These are phyloP conservation scores for Brassica cretica DNA, from an alignment of 345 rosid genomes.

Conservation along the genomic window DNA sequence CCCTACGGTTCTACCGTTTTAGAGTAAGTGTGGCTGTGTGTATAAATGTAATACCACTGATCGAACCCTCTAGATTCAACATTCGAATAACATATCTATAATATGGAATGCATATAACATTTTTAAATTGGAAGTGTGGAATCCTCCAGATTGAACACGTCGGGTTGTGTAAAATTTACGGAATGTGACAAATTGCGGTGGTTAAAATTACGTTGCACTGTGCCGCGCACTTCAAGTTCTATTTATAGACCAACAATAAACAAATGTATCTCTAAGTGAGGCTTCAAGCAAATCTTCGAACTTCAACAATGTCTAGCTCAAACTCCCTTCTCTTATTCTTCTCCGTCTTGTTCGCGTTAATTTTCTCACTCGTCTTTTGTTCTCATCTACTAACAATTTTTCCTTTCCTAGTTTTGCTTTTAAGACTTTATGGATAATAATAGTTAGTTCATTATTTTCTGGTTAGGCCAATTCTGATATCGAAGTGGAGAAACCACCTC, in stretches of 20 bases:
- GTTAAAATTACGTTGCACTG: background rate
- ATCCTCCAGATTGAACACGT: background rate
- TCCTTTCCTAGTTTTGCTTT: background rate
- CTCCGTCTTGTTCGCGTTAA: background rate
- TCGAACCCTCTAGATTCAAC: background rate
- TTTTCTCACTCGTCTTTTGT: background rate
- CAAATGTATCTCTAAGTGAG: background rate
- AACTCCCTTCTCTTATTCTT: background rate
- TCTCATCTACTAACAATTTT: background rate
- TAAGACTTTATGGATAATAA: background rate
- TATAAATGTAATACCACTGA: background rate
- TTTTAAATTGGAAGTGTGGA: background rate
- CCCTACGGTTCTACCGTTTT: background rate
- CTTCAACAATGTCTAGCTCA: background rate
- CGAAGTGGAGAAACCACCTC: background rate
- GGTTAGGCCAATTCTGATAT: background rate
- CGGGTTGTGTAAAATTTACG: background rate
- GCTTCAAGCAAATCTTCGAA: background rate
- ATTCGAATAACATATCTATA: background rate
- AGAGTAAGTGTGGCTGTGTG: background rate
- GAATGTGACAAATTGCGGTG: background rate
- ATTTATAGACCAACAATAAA: background rate
- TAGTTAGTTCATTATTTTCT: background rate
- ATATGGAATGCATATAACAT: background rate
- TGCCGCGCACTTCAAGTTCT: background rate